Evolutionary conservation across 257 asterid species (phyloP).

Genomic region (Paulownia fortunei): DNA sequence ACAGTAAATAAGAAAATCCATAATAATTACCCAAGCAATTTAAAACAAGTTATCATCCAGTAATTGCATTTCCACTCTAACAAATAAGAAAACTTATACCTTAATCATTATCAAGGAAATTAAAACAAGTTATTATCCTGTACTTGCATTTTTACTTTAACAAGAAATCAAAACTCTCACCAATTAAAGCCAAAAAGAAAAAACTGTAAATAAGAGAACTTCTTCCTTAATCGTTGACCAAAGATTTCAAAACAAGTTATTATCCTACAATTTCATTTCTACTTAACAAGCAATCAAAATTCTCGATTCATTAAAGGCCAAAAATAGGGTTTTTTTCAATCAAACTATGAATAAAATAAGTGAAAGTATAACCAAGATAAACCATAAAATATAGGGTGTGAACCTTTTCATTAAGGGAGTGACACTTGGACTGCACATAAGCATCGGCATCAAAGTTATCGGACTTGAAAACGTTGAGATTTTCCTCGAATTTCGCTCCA

Average conservation of each 20-base stretch:
- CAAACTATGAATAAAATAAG: not conserved
- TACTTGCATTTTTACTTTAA: not conserved
- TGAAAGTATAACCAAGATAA: not conserved
- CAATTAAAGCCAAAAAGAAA: not conserved
- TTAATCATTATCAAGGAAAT: conserved; percentile 17
- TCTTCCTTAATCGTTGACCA: conserved; percentile 19
- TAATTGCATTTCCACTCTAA: not conserved
- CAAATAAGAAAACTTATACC: not conserved
- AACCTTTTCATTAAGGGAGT: conserved; percentile 89
- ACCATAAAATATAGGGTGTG: not conserved
- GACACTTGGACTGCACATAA: conserved; percentile 89
- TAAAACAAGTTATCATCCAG: conserved; percentile 5
- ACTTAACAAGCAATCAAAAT: not conserved
- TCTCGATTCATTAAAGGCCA: not conserved
- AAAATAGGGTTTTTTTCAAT: not conserved
- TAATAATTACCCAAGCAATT: not conserved
- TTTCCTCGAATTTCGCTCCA: conserved; percentile 83
- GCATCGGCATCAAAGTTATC: conserved; percentile 91
- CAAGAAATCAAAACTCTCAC: conserved; percentile 16
- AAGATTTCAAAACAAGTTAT: conserved; percentile 1
- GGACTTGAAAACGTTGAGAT: conserved; percentile 92
- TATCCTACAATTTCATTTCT: not conserved
- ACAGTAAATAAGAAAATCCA: not conserved
- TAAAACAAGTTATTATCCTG: conserved; percentile 6
- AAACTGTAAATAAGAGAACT: not conserved